Percentiles rank a stretch among this genome's conserved stretches.
Conservation (phyloP, 2,329 filamentous ascomycete species). For the Apiospora aurea region DNA sequence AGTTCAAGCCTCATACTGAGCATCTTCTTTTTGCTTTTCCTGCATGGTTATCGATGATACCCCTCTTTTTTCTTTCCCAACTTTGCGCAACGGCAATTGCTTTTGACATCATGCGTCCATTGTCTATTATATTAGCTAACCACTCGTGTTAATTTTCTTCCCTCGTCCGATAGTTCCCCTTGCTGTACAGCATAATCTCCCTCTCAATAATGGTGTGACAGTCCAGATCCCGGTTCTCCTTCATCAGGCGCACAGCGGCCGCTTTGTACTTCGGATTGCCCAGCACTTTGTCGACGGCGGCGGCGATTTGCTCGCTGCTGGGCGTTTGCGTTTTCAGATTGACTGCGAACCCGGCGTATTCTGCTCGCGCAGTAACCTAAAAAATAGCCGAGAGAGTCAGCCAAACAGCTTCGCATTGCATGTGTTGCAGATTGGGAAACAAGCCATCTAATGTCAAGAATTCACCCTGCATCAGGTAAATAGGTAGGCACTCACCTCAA, state of each 20-base stretch:
- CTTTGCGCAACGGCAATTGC: background rate
- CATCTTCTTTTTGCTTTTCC: conserved; percentile 36
- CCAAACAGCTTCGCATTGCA: background rate
- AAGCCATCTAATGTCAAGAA: conserved; percentile 34
- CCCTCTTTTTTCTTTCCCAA: background rate
- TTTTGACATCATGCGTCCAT: background rate
- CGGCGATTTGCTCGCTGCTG: conserved; percentile 27
- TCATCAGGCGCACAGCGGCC: conserved; percentile 37
- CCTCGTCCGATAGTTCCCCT: background rate
- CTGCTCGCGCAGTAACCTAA: conserved; percentile 45
- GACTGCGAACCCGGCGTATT: conserved; percentile 47
- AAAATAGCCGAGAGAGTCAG: background rate
- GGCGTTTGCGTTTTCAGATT: conserved; percentile 49
- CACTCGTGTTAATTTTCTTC: too few species aligned
- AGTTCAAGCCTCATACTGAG: conserved; percentile 35
- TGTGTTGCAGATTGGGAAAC: background rate
- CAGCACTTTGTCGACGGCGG: conserved; percentile 29
- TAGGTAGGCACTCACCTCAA: conserved; percentile 42
- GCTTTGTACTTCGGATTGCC: conserved; percentile 26
- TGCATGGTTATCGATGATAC: background rate
- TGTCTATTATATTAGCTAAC: background rate
- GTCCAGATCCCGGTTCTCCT: conserved; percentile 42
- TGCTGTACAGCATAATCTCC: conserved; percentile 39
- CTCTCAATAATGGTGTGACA: conserved; percentile 33
- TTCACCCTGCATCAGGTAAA: background rate